Percentiles rank a stretch among this genome's conserved stretches.
Evolutionary conservation across 2,329 filamentous ascomycete species (phyloP).

Genomic region (Aspergillus fijiensis): DNA sequence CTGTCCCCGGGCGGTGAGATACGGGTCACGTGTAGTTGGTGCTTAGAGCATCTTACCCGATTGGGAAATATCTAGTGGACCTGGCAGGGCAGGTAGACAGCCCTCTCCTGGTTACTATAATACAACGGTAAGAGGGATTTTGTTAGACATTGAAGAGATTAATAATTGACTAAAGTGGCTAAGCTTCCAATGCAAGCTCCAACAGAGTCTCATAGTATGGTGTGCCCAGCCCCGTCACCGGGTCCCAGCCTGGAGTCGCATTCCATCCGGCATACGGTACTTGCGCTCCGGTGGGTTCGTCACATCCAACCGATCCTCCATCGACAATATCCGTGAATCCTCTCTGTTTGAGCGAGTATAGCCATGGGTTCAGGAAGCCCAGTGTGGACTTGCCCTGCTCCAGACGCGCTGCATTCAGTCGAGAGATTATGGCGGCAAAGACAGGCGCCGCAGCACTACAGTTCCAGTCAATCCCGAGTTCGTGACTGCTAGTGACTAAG

Average conservation of each 20-base stretch:
- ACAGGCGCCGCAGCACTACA: constrained; percentile 59
- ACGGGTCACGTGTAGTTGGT: not conserved
- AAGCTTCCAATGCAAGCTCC: constrained; percentile 10
- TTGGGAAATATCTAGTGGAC: not conserved
- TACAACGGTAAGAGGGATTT: no score
- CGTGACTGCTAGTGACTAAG: not conserved
- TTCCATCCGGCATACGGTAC: constrained; percentile 53
- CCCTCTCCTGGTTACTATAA: no score
- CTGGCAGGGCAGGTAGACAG: no score
- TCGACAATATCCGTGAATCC: constrained; percentile 52
- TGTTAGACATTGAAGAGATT: not conserved
- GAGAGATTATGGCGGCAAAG: constrained; percentile 61
- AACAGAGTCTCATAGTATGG: constrained; percentile 19
- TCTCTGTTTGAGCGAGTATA: constrained; percentile 50
- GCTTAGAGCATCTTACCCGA: not conserved
- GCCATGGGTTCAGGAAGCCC: constrained; percentile 63
- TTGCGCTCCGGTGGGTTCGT: constrained; percentile 37
- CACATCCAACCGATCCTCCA: constrained; percentile 50
- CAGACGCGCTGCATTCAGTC: constrained; percentile 64
- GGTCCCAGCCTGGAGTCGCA: constrained; percentile 52
- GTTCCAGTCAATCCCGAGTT: not conserved
- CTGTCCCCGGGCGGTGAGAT: constrained; percentile 9
- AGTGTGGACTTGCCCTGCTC: constrained; percentile 53
- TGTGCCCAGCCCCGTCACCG: constrained; percentile 46
- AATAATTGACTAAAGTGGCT: not conserved